Conservation (phyloP, 148 eudicot genomes). For the Mesembryanthemum crystallinum region DNA sequence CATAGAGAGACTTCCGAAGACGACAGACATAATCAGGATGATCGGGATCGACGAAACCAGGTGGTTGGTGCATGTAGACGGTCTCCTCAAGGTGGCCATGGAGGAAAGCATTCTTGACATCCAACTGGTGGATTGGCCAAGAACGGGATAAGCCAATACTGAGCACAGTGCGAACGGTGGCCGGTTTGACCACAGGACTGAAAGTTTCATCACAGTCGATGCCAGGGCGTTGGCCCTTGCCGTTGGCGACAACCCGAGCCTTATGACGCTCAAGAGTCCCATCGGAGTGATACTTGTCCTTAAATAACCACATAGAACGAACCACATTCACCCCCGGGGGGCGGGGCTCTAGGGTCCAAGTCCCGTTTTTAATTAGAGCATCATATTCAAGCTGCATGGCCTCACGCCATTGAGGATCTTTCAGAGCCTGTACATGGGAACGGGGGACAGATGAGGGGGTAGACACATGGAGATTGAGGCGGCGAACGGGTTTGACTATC, state of each 20-base stretch:
- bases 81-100: background rate
- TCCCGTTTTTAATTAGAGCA: background rate
- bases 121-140: background rate
- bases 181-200: background rate
- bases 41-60: background rate
- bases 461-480: background rate
- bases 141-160: background rate
- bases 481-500: background rate
- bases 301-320: background rate
- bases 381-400: background rate
- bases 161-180: background rate
- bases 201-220: background rate
- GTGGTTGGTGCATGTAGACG: background rate
- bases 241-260: background rate
- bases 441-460: background rate
- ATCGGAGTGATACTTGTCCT: background rate
- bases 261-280: background rate
- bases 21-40: background rate
- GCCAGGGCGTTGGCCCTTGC: background rate
- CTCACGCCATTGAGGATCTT: background rate
- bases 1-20: background rate
- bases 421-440: background rate
- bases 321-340: background rate
- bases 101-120: background rate
- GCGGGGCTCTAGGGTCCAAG: background rate